Base-by-base conservation (phyloP, 768 basidiomycete species). In the Tulasnella sp. region DNA sequence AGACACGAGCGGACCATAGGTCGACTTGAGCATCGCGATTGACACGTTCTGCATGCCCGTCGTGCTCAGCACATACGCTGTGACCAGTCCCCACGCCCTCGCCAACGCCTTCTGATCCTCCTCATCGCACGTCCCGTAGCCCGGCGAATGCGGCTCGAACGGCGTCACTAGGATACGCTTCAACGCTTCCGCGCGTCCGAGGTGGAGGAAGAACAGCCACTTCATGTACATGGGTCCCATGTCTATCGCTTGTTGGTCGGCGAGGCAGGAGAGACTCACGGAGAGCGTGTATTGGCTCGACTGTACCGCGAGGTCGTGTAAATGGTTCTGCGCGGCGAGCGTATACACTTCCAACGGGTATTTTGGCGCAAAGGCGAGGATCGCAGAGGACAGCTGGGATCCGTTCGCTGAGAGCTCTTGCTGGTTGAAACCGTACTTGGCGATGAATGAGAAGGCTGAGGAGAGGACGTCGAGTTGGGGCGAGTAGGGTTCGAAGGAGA, bases 141-240 rank as follows among this genome's bases (percentile, higher is more conserved):
- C 44, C 9, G 19, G 15, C 12, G 46, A 48, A 41, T 62, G 62
- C 10, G 19, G 22, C 11, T 61, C 60, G 17, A 53, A 53, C 19
- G 49, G 59, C n/a, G 22, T 52, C n/a, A 61, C 30, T 17, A 91
- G 73, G 21, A 89, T 78, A 30, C 85, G 80, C 68, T 90, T 91
- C 30, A 91, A 76, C 9, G 87, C 87, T 61, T 91, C 89, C 2
- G 80, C 75, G 27, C 88, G 83, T 9, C 88, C 87, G 65, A 88
- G 83, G 65, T 91, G 89, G 24, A 91, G 73, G 68, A 87, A 89
- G 70, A 91, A 88, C 27, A 91, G 75, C 30, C 84, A 80, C 65
- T 87, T 88, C 62, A 91, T 73, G 66, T 91, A 91, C 21, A 81
- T 70, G 2, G 88, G 78, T 7, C 87, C 87, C 53, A 91, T 89